phyloP scores from a whole-genome alignment of 371 early-diverging fungal genomes.

The Rhizopus sp. region DNA sequence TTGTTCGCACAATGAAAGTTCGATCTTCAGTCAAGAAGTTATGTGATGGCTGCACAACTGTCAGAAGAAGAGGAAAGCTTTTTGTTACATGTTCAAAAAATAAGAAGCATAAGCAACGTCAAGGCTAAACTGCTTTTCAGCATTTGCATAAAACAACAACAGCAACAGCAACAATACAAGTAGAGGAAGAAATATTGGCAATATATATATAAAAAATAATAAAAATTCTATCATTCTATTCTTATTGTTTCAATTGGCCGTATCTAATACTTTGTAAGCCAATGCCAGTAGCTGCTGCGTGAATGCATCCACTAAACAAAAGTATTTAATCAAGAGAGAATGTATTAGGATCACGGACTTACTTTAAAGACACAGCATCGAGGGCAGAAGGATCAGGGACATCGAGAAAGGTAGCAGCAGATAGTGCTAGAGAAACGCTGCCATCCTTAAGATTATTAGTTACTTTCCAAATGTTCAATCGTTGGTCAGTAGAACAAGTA shows the following conservation, averaged over 20 bases:
- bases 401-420: conserved; percentile 51
- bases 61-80: conserved; percentile 75
- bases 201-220: not conserved
- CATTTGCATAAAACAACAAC: not conserved
- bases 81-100: conserved; percentile 81
- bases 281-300: conserved; percentile 54
- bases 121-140: conserved; percentile 58
- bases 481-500: conserved; percentile 60
- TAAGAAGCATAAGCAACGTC: conserved; percentile 85
- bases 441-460: conserved; percentile 9
- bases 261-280: conserved; percentile 45
- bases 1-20: conserved; percentile 80
- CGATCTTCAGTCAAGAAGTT: conserved; percentile 81
- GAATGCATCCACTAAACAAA: conserved; percentile 22
- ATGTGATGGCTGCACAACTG: conserved; percentile 80
- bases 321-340: conserved; percentile 1
- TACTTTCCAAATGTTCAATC: conserved; percentile 56
- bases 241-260: conserved; percentile 2
- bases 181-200: not conserved
- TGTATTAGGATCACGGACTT: conserved; percentile 13
- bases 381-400: conserved; percentile 66
- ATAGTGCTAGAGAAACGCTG: conserved; percentile 27
- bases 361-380: conserved; percentile 41
- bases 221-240: conserved; percentile 1
- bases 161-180: not conserved